Conservation (phyloP, 1,284 basidiomycete species). For the Cutaneotrichosporon sp. region DNA sequence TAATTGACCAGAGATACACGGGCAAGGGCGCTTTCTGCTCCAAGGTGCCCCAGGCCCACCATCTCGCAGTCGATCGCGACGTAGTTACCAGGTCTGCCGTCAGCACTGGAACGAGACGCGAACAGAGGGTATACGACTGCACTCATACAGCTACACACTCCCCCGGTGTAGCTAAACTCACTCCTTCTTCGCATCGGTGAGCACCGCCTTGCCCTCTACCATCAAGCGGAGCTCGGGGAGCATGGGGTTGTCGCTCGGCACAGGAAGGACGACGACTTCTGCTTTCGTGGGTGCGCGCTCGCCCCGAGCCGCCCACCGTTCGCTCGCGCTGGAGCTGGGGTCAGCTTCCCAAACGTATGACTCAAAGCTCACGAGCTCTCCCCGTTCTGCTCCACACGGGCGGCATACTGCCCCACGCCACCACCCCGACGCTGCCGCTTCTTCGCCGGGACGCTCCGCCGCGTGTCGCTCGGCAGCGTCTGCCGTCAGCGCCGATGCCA, state of each 20-base stretch:
- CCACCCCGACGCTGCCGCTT: neutral
- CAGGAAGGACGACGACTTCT: constrained; percentile 20
- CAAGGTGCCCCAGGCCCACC: constrained; percentile 86
- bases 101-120: constrained; percentile 9
- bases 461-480: constrained; percentile 7
- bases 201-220: constrained; percentile 33
- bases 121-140: no score
- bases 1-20: constrained; percentile 90
- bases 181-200: constrained; percentile 40
- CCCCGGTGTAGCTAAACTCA: constrained; percentile 17
- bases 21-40: constrained; percentile 75
- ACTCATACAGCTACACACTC: no score
- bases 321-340: neutral
- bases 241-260: constrained; percentile 26
- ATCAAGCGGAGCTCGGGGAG: constrained; percentile 39
- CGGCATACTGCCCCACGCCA: neutral
- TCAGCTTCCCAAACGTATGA: neutral
- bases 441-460: neutral
- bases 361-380: no score
- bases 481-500: neutral
- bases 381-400: neutral
- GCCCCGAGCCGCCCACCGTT: neutral
- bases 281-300: neutral
- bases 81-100: constrained; percentile 33
- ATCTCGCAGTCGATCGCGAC: constrained; percentile 92